Evolutionary conservation across 108 stramenopile species (phyloP).

Genomic region (Pseudonitzschia multistriata): DNA sequence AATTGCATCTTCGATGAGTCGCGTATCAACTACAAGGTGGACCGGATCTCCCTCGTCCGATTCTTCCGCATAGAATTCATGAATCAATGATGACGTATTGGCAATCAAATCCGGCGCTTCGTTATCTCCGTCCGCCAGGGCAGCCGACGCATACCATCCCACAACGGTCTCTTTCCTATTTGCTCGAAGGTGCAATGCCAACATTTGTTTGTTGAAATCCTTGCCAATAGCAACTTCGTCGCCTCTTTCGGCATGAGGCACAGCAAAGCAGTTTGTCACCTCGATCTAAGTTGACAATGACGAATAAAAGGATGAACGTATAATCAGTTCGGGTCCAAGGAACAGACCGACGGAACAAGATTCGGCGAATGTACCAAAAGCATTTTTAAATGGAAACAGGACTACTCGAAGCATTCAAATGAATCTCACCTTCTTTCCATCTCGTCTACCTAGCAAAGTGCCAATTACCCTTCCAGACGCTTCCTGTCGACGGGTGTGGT

Average conservation of each 20-base stretch:
- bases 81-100: conserved; percentile 92
- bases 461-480: conserved; percentile 80
- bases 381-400: not conserved
- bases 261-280: conserved; percentile 94
- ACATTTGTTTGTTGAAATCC: conserved; percentile 92
- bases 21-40: conserved; percentile 88
- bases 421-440: conserved; percentile 55
- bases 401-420: not conserved
- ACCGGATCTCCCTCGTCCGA: conserved; percentile 86
- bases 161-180: conserved; percentile 91
- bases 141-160: conserved; percentile 94
- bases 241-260: conserved; percentile 90
- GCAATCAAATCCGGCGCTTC: conserved; percentile 54
- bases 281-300: conserved; percentile 52
- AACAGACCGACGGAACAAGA: not conserved
- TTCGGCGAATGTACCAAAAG: not conserved
- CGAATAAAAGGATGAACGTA: not conserved
- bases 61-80: conserved; percentile 94
- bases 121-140: conserved; percentile 33
- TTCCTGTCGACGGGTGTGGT: conserved; percentile 80
- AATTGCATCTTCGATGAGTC: conserved; percentile 67
- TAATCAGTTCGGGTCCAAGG: not conserved
- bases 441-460: conserved; percentile 68
- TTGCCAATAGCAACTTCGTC: conserved; percentile 96
- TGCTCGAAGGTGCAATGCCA: conserved; percentile 67